Base-by-base conservation (phyloP, 2,329 filamentous ascomycete species). In the Atkinsonella texensis region DNA sequence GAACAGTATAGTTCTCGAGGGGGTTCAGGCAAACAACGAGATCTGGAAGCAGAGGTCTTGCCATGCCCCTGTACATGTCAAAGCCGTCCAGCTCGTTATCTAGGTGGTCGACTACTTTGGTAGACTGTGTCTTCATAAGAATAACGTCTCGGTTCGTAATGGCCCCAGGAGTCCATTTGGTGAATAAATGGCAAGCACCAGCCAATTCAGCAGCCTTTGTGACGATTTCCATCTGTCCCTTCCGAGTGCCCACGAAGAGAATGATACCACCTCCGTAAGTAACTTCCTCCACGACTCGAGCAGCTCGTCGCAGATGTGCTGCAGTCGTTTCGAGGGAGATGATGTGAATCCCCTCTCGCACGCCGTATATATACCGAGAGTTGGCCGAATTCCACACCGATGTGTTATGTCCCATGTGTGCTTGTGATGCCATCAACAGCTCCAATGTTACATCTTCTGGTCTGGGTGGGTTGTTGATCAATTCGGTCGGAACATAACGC, bases 111-210 rank as follows among this genome's bases (percentile, higher is more conserved):
- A 96, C 81, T 8, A 95, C 83, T 67, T 85, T 85, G 51, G 85
- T 77, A 52, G 69, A 70, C 63, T 84, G 85, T 47, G 74, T 73
- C 44, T 77, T 78, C n/a, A 28, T 28, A 28, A 97, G 75, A 57
- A 97, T 91, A 65, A 91, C 83, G 65, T 95, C 84, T 50, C 88
- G 85, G 70, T 98, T 98, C 39, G 93, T 97, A 62, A 98, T 88
- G 55, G 80, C 83, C 1, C 93, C 93, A 0, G 93, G 87, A 48
- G 84, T 89, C 93, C 93, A 98, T 61, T 89, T 85, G 63, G 88
- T 87, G 64, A 95, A 97, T 35, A 98, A 68, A 66, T 97, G 90
- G 64, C 86, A 97, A 2, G 81, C 89, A 53, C 80, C 77, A 0
- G 89, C 81, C 55, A 94, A 68, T 65, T 85, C 74, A 1, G 93